Evolutionary conservation across 306 rosid genomes (phyloP), one percentile per base, ranked within the genome.

Genomic region (Begonia fuchsioides): DNA sequence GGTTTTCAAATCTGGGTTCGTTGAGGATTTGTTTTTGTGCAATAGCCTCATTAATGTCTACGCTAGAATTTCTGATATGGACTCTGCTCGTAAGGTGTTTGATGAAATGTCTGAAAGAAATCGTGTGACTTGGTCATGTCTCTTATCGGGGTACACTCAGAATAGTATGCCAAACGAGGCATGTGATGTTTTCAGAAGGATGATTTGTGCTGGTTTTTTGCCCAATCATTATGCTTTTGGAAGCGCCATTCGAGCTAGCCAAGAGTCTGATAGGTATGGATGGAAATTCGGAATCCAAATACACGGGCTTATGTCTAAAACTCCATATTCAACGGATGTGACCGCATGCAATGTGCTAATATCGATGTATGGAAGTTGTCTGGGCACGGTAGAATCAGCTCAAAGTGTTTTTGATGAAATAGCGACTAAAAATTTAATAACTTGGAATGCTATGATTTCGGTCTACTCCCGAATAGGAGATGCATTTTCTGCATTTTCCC

Each of bases 361-460:
- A 62, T 73, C 79, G 17, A 83, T 83, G 94, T 87, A 87, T 54
- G 87, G 93, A 44, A 57, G 50, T 58, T 72, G 77, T 69, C 59
- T 67, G 45, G 76, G 69, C 40, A 63, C 75, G 48, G 56, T 56
- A 13, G 65, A 68, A 57, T 81, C 83, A 44, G 86, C 94, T 47
- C 73, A 56, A 26, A 71, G 57, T 47, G 74, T 72, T 67, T 87
- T 87, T 53, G 61, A 79, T 40, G 80, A 76, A 55, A 69, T 71
- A 13, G 17, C 54, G 50, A 20, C 67, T 12, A 69, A 60, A 57
- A 80, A 68, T 69, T 78, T 75, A 40, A 51, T 61, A 38, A 78
- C 96, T 1, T 87, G 94, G 96, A 87, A 83, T 72, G 77, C 87
- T 47, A 73, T 87, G 52, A 76, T 87, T 69, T 83, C 96, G 0